phyloP scores from a whole-genome alignment of 2,329 filamentous ascomycete genomes.

The Pochonia chlamydosporia region DNA sequence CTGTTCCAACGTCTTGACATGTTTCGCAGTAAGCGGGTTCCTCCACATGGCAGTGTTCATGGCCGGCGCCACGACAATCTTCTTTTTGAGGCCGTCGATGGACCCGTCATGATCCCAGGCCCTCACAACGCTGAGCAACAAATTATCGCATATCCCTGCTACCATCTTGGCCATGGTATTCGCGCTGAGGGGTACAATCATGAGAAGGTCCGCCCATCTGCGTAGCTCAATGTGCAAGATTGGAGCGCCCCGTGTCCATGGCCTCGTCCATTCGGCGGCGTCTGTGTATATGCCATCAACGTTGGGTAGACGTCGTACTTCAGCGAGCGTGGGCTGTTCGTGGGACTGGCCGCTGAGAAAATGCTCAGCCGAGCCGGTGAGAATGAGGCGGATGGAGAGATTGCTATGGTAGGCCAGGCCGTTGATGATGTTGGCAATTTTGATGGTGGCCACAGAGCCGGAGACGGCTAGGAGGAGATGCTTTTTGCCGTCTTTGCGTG shows the following conservation, averaged over 20 bases:
- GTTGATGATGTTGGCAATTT: constrained; percentile 61
- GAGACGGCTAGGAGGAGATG: constrained; percentile 37
- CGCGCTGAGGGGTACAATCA: constrained; percentile 76
- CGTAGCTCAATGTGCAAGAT: constrained; percentile 90
- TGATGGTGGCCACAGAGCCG: constrained; percentile 78
- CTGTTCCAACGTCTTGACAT: constrained; percentile 62
- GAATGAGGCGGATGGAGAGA: constrained; percentile 77
- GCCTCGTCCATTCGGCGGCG: constrained; percentile 73
- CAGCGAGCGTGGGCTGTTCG: constrained; percentile 67
- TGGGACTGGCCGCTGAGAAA: constrained; percentile 71
- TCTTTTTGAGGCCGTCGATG: constrained; percentile 47
- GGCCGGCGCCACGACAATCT: constrained; percentile 70
- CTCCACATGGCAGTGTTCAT: constrained; percentile 93
- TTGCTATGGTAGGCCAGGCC: constrained; percentile 46
- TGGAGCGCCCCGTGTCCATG: constrained; percentile 71
- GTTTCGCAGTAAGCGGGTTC: constrained; percentile 72
- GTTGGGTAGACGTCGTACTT: constrained; percentile 55
- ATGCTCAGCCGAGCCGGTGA: constrained; percentile 66
- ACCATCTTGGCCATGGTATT: constrained; percentile 83
- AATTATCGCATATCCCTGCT: constrained; percentile 69
- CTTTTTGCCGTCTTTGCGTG: constrained; percentile 31
- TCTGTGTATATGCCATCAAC: constrained; percentile 80
- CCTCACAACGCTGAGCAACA: constrained; percentile 68
- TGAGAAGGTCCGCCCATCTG: constrained; percentile 69
- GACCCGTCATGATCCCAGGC: constrained; percentile 79